Evolutionary conservation across 2,329 filamentous ascomycete genomes (phyloP).

Genomic region (Cytospora chrysosperma): DNA sequence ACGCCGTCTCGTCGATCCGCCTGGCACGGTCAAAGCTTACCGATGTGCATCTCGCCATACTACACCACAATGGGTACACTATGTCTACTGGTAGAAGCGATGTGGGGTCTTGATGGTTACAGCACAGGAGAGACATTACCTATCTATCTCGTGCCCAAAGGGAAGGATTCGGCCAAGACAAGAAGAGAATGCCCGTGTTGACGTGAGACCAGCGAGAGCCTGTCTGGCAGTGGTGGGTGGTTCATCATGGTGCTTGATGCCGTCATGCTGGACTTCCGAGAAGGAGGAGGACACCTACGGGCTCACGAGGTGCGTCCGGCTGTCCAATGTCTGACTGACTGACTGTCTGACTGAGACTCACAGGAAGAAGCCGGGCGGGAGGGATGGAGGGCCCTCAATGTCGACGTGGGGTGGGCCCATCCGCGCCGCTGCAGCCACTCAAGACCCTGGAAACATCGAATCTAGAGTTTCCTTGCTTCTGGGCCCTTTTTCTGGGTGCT

Average conservation of each 20-base stretch:
- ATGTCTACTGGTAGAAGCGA: no score
- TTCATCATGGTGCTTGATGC: neutral
- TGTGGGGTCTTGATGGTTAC: neutral
- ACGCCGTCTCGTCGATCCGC: neutral
- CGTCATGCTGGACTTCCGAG: neutral
- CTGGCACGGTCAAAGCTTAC: neutral
- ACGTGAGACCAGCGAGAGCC: no score
- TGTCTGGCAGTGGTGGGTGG: no score
- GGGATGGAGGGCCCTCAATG: no score
- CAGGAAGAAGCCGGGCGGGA: neutral
- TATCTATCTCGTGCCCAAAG: neutral
- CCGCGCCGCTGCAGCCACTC: constrained; percentile 18
- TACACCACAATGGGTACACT: no score
- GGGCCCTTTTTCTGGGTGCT: constrained; percentile 14
- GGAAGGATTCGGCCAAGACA: neutral
- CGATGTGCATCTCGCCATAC: neutral
- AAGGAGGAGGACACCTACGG: neutral
- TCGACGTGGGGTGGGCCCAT: no score
- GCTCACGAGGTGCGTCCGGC: neutral
- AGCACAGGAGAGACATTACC: neutral
- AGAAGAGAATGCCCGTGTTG: no score
- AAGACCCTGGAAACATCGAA: constrained; percentile 1
- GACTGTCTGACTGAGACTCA: no score
- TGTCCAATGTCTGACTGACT: neutral
- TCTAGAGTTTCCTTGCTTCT: constrained; percentile 23